Percentiles rank a stretch among this genome's conserved stretches.
Evolutionary conservation across 495 filamentous ascomycete genomes (phyloP).

Genomic region (Pseudevernia furfuracea): DNA sequence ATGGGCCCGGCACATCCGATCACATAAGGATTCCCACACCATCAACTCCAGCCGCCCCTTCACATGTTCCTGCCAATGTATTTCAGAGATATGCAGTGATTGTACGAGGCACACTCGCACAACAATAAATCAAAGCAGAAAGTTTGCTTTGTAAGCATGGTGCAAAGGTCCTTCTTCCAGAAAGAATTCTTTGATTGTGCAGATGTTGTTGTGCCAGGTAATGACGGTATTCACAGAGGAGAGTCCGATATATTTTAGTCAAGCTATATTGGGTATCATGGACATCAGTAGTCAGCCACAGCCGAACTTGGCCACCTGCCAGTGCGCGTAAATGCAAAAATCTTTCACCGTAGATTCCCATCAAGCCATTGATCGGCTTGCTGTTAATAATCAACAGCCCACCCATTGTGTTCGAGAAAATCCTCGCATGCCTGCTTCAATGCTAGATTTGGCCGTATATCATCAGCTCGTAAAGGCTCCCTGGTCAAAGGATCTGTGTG

Average conservation of each 20-base stretch:
- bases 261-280: neutral
- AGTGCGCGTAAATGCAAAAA: neutral
- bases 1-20: neutral
- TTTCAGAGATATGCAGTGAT: neutral
- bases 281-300: neutral
- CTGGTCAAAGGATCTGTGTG: slow-evolving; percentile 77
- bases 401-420: slow-evolving; percentile 80
- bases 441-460: slow-evolving; percentile 77
- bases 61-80: neutral
- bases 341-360: neutral
- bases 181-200: neutral
- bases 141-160: neutral
- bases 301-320: neutral
- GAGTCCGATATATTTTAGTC: neutral
- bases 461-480: slow-evolving; percentile 57
- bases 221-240: neutral
- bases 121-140: neutral
- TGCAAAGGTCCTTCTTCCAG: neutral
- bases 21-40: neutral
- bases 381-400: slow-evolving; percentile 80
- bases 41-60: neutral
- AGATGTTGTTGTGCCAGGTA: neutral
- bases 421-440: slow-evolving; percentile 77
- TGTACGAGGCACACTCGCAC: neutral
- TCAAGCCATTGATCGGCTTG: neutral